Base-by-base conservation (phyloP, 768 basidiomycete genomes). In the Daedaleopsis sinensis region DNA sequence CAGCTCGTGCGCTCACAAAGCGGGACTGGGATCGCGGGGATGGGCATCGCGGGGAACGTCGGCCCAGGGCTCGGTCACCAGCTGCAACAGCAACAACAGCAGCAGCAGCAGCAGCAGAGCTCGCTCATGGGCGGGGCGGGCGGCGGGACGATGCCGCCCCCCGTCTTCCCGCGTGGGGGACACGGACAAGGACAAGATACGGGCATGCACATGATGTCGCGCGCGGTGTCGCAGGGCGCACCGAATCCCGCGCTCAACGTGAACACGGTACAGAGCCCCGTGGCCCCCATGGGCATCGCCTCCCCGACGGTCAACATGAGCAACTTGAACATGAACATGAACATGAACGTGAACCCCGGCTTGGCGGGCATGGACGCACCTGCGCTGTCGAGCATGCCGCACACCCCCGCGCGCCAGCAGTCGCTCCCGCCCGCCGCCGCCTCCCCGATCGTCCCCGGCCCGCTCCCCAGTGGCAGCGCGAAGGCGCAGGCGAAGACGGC, bases 61-160 rank as follows among this genome's bases (percentile, higher is more conserved):
- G 64, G 67, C 5, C 62, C 57, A 23, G 62, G 64, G 5, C 62
- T 53, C 23, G 42, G 44, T 6, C 18, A 39, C 1, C 38, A 67
- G 58, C 38, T 51, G 32, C 1, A 67, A 67, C 3, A 18, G 18
- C 39, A 38, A 38, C 8, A 15, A 38, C 37, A 38, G 15, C 8
- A 15, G 15, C 37, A 38, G 37, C 8, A 15, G 37, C 37, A 38
- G 37, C 13, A 18, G 5, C 39, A 42, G 5, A 67, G 65, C 23
- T 61, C 72, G 49, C 64, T 73, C 24, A 62, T 71, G 64, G 72
- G 70, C n/a, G 72, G 69, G 19, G 68, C 71, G 12, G 68, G 66
- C 1, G 72, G 72, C 36, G 71, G 76, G 23, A 58, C 78, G 47
- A 79, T 79, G 78, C 76, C 77, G 12, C 78, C 77, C 5, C 78